phyloP scores from a whole-genome alignment of 352 stramenopile species.

The Phytophthora capsici region DNA sequence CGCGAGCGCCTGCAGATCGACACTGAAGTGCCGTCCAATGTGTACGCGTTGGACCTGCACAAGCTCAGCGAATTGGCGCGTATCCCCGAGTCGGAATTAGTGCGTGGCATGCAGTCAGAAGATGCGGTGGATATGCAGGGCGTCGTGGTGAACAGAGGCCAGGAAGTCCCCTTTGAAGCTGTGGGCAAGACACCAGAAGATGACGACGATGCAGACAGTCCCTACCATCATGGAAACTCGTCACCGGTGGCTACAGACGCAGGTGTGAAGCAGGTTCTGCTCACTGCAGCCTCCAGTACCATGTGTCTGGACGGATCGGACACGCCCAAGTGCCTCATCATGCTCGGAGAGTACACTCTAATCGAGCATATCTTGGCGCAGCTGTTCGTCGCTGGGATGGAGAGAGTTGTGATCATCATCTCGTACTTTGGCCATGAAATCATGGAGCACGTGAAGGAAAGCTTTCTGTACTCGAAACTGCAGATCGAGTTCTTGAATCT shows the following conservation, averaged over 20 bases:
- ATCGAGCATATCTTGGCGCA: constrained; percentile 86
- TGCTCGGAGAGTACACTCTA: constrained; percentile 78
- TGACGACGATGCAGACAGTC: constrained; percentile 12
- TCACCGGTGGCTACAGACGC: constrained; percentile 1
- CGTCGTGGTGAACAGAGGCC: constrained; percentile 76
- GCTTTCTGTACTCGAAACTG: constrained; percentile 75
- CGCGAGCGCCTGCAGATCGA: constrained; percentile 62
- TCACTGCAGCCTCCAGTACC: constrained; percentile 80
- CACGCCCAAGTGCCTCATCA: constrained; percentile 81
- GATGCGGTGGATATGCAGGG: constrained; percentile 85
- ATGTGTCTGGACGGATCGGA: constrained; percentile 82
- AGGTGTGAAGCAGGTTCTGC: constrained; percentile 73
- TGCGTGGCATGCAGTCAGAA: constrained; percentile 75
- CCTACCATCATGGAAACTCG: neutral
- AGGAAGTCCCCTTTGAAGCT: constrained; percentile 82
- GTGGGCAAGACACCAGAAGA: constrained; percentile 61
- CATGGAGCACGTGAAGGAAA: constrained; percentile 81
- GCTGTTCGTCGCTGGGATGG: constrained; percentile 82
- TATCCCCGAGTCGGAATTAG: constrained; percentile 73
- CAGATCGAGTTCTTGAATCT: constrained; percentile 88
- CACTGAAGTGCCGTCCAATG: constrained; percentile 81
- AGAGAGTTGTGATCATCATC: constrained; percentile 86
- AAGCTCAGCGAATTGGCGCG: constrained; percentile 69
- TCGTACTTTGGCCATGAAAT: constrained; percentile 84
- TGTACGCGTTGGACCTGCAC: constrained; percentile 74